A percentile compares a stretch with the other conserved stretches of the same genome.
Evolutionary conservation across 345 rosid species (phyloP).

Genomic region (Excoecaria cochinchinensis): DNA sequence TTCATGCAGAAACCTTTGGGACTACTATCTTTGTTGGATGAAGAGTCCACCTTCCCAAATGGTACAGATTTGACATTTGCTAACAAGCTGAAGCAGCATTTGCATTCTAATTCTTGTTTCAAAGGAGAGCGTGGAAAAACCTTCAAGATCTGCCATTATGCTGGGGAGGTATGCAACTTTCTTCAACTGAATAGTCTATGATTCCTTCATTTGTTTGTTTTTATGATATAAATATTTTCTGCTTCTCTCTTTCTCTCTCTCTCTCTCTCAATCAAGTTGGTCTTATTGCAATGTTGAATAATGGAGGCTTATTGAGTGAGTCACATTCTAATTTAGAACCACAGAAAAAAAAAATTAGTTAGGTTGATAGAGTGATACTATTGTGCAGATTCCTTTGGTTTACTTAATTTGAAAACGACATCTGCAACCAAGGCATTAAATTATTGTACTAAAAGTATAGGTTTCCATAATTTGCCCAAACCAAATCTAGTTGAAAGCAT

Average conservation of each 20-base stretch:
- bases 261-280: background rate
- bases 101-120: constrained; percentile 70
- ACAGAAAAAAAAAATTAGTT: background rate
- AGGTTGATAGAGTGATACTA: background rate
- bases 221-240: background rate
- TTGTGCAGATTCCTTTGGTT: background rate
- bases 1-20: constrained; percentile 91
- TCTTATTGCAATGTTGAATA: background rate
- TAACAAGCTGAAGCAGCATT: constrained; percentile 90
- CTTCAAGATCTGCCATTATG: constrained; percentile 85
- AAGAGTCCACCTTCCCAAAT: constrained; percentile 96
- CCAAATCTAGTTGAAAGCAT: background rate
- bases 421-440: background rate
- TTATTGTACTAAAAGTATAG: background rate
- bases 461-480: background rate
- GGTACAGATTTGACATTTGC: constrained; percentile 94
- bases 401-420: background rate
- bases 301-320: background rate
- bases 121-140: constrained; percentile 78
- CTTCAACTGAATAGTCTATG: background rate
- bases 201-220: background rate
- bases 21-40: constrained; percentile 81
- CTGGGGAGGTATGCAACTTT: constrained; percentile 75
- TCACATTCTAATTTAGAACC: background rate
- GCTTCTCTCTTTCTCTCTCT: background rate